Evolutionary conservation across 768 basidiomycete species (phyloP).

Genomic region (Ramaria sp.): DNA sequence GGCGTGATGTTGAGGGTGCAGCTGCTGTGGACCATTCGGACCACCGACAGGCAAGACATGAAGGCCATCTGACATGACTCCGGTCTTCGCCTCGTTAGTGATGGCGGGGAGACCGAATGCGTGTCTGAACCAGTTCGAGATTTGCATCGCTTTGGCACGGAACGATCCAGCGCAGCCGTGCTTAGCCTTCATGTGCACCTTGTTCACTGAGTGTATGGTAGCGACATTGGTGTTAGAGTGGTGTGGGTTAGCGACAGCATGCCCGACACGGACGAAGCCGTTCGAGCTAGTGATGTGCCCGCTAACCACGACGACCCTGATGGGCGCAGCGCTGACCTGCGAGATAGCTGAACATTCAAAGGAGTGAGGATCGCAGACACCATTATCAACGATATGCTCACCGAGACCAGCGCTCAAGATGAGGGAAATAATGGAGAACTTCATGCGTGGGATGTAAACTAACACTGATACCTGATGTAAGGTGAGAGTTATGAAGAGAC

Average conservation of each 20-base stretch:
- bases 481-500: background rate
- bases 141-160: constrained; percentile 37
- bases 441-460: constrained; percentile 1
- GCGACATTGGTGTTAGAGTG: constrained; percentile 14
- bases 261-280: constrained; percentile 27
- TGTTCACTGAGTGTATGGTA: constrained; percentile 6
- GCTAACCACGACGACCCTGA: constrained; percentile 32
- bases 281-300: constrained; percentile 20
- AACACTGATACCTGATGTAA: background rate
- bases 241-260: constrained; percentile 21
- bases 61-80: background rate
- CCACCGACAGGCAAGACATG: constrained; percentile 11
- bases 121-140: constrained; percentile 46
- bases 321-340: constrained; percentile 38
- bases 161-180: constrained; percentile 18
- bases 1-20: constrained; percentile 16
- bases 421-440: constrained; percentile 8
- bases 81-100: constrained; percentile 5
- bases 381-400: background rate
- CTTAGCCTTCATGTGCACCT: background rate
- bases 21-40: constrained; percentile 16
- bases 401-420: constrained; percentile 11
- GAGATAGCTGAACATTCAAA: constrained; percentile 5
- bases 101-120: constrained; percentile 38
- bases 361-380: constrained; percentile 1